These are phyloP conservation scores for Geotrichum aggregatum DNA, from an alignment of 1,139 yeast genomes.

Conservation along the genomic window DNA sequence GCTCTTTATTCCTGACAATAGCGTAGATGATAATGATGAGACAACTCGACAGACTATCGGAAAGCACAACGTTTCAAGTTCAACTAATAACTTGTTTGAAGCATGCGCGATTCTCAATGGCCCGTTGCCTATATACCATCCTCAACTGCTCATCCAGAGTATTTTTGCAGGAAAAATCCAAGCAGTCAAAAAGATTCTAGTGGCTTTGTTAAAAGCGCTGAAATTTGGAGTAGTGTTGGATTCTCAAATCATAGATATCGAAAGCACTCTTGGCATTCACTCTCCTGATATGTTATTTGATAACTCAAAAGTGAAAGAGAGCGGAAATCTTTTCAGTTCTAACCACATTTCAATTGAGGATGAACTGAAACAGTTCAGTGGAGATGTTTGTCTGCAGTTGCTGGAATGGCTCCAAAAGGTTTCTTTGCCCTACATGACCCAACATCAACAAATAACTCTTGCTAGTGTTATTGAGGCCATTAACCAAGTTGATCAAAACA, in stretches of 20 bases:
- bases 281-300: conserved; percentile 18
- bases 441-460: conserved; percentile 87
- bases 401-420: conserved; percentile 58
- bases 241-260: conserved; percentile 31
- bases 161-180: conserved; percentile 59
- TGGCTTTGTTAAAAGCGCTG: conserved; percentile 50
- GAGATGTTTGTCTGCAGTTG: conserved; percentile 48
- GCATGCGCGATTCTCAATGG: conserved; percentile 78
- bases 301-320: conserved; percentile 6
- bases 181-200: conserved; percentile 56
- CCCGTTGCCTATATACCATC: conserved; percentile 86
- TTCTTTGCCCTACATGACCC: conserved; percentile 73
- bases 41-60: conserved; percentile 43
- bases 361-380: conserved; percentile 45
- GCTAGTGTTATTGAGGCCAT: conserved; percentile 65
- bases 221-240: conserved; percentile 45
- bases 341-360: conserved; percentile 33
- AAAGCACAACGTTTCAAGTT: conserved; percentile 31
- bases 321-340: conserved; percentile 17
- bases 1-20: conserved; percentile 72
- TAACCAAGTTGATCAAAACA: conserved; percentile 49
- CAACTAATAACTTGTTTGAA: conserved; percentile 52
- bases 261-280: conserved; percentile 27
- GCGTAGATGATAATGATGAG: conserved; percentile 53
- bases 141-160: conserved; percentile 78